Evolutionary conservation across 164 flowering plant genomes (phyloP).

Genomic region (Tinospora cordifolia): DNA sequence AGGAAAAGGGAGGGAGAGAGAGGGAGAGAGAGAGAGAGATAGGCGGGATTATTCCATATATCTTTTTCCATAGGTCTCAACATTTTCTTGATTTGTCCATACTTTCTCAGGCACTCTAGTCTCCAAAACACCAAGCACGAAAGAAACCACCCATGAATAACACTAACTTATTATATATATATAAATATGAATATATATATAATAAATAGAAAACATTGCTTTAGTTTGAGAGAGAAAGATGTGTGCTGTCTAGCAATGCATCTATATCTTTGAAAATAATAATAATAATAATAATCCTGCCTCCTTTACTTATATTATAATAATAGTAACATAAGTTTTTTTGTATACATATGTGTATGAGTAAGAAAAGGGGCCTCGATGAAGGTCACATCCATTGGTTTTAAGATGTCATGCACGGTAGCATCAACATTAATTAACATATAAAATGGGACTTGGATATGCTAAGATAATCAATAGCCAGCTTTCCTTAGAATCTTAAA

Average conservation of each 20-base stretch:
- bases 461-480: neutral
- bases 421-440: neutral
- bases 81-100: slow-evolving; percentile 24
- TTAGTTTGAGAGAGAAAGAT: too few relatives aligned
- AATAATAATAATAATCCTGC: neutral
- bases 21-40: neutral
- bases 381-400: neutral
- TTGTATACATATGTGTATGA: too few relatives aligned
- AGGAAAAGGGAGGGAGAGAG: neutral
- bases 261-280: neutral
- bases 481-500: neutral
- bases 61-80: slow-evolving; percentile 1
- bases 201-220: neutral
- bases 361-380: neutral
- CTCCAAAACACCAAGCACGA: slow-evolving; percentile 10
- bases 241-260: too few relatives aligned
- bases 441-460: neutral
- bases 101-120: slow-evolving; percentile 31
- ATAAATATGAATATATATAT: too few relatives aligned
- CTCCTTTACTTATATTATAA: neutral
- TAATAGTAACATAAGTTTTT: neutral
- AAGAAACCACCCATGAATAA: slow-evolving; percentile 8
- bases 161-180: neutral
- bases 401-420: neutral
- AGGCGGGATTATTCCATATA: neutral